Evolutionary conservation across 2,329 filamentous ascomycete species (phyloP).

Genomic region (Torrubiella hemipterigena): DNA sequence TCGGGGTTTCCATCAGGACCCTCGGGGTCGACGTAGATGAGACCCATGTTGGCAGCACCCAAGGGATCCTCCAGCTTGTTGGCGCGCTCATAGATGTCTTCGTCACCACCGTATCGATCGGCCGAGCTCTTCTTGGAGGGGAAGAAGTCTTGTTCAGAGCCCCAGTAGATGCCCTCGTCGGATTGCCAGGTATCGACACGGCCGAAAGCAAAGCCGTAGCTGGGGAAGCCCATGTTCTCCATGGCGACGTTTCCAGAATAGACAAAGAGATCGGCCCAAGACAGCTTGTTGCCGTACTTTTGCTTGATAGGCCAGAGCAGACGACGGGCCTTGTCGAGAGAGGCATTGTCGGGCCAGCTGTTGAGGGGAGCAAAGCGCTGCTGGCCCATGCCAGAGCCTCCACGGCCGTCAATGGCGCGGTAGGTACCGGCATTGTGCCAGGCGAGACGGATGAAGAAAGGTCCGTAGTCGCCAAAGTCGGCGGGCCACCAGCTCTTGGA

Average conservation of each 20-base stretch:
- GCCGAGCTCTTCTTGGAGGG: conserved; percentile 70
- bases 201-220: conserved; percentile 62
- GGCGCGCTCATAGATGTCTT: conserved; percentile 24
- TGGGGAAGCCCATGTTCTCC: conserved; percentile 64
- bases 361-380: conserved; percentile 73
- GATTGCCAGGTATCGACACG: conserved; percentile 64
- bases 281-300: conserved; percentile 75
- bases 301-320: conserved; percentile 75
- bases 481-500: conserved; percentile 75
- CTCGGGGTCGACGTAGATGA: conserved; percentile 76
- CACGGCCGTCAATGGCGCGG: conserved; percentile 62
- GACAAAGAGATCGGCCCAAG: conserved; percentile 63
- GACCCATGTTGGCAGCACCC: conserved; percentile 54
- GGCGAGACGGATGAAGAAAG: conserved; percentile 68
- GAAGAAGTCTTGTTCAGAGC: conserved; percentile 56
- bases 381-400: conserved; percentile 62
- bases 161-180: conserved; percentile 69
- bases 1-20: conserved; percentile 63
- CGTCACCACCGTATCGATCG: conserved; percentile 45
- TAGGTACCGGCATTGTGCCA: conserved; percentile 72
- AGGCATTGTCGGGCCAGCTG: conserved; percentile 70
- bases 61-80: conserved; percentile 48
- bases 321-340: conserved; percentile 68
- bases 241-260: conserved; percentile 66
- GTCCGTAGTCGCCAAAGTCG: conserved; percentile 69